These are phyloP conservation scores for Acer negundo DNA, from an alignment of 345 rosid genomes.

Conservation along the genomic window DNA sequence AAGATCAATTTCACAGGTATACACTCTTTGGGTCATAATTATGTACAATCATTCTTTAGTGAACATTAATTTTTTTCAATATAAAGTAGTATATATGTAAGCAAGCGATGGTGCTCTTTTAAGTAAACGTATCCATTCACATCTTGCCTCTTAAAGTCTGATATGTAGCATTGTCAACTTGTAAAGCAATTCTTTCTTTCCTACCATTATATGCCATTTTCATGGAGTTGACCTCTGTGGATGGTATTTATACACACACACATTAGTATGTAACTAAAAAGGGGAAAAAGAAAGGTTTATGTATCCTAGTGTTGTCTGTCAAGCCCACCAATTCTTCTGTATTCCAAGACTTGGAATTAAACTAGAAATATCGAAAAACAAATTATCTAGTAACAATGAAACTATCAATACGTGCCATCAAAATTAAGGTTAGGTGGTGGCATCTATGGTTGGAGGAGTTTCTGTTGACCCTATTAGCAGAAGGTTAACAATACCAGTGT, in stretches of 20 bases:
- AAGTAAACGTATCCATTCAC: neutral
- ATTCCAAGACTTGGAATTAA: neutral
- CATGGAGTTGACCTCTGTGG: neutral
- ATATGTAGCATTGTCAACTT: neutral
- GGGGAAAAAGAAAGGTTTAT: neutral
- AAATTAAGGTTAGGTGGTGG: neutral
- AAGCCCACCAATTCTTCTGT: neutral
- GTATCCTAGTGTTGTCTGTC: neutral
- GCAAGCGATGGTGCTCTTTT: no score
- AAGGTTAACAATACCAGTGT: neutral
- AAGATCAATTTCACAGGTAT: neutral
- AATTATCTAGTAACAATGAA: neutral
- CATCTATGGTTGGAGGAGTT: neutral
- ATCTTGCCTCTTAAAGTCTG: neutral
- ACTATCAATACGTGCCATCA: no score
- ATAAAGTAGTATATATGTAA: neutral
- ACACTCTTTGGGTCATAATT: neutral
- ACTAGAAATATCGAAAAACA: neutral
- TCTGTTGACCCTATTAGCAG: neutral
- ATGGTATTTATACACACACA: neutral
- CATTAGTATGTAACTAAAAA: neutral
- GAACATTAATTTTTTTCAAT: neutral
- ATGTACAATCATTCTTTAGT: neutral
- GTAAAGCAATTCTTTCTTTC: neutral
- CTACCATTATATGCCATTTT: neutral